Base-by-base conservation (phyloP, 2,329 filamentous ascomycete genomes). In the Zasmidium cellare region DNA sequence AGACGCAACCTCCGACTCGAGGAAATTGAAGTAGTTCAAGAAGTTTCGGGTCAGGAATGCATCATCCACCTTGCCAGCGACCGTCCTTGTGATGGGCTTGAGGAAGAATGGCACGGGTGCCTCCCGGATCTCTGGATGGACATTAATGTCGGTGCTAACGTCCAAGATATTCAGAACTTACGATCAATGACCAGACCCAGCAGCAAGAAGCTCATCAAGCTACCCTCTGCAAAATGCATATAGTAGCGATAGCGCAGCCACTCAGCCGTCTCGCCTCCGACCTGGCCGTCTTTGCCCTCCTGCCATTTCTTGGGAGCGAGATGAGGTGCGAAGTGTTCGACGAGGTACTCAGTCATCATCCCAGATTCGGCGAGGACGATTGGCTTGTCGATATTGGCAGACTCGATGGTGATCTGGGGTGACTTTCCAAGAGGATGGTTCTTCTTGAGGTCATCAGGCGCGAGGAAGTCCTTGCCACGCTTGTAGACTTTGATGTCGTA, bases 341-440 rank as follows among this genome's bases (percentile, higher is more conserved):
- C 83, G 22, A 97, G 79, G 72, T 96, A 97, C 76, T 96, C 89
- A 11, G 86, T 80, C 66, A 97, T 93, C 58, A 87, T 83, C 5
- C 84, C 91, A 46, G 88, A 93, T 77, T 97, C 93, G 9, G 91
- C 90, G 48, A 97, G 77, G 0, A 93, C 83, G 28, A 86, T 63
- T 1, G 82, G 82, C 60, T 81, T 75, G 9, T 60, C 41, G 9
- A 58, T 55, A 0, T 72, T 74, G 1, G 80, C 74, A 1, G 76
- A 73, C 60, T 84, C 77, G 66, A 97, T 79, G 9, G 83, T 84
- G 63, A 97, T 77, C 45, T 93, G 77, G 0, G 93, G 93, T 1
- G 91, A 92, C 73, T 96, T 96, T 61, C 93, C 93, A 3, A 97
- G 81, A 0, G 91, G 88, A 69, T 96, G 91, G 38, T 96, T 76